These are phyloP conservation scores for Bipolaris zeicola DNA, from an alignment of 2,329 filamentous ascomycete genomes.

Conservation along the genomic window DNA sequence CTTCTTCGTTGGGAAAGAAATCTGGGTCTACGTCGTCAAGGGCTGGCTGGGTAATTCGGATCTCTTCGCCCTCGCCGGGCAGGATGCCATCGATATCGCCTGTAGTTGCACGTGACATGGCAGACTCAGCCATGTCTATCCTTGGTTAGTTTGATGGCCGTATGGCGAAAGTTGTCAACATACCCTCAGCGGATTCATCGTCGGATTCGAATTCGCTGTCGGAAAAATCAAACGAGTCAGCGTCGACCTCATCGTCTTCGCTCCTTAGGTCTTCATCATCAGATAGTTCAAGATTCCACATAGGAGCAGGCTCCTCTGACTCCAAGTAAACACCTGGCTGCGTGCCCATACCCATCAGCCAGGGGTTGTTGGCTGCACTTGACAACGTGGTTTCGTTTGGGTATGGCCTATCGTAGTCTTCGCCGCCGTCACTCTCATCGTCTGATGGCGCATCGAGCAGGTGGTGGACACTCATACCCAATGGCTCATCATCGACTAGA, in stretches of 20 bases:
- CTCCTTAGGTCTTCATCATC: constrained; percentile 57
- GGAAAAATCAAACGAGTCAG: constrained; percentile 55
- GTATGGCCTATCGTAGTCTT: constrained; percentile 39
- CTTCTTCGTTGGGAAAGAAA: constrained; percentile 78
- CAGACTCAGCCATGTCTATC: constrained; percentile 34
- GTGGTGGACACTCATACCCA: constrained; percentile 96
- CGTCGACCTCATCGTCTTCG: constrained; percentile 39
- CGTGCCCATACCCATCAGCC: constrained; percentile 46
- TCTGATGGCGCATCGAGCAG: constrained; percentile 75
- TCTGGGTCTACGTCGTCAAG: constrained; percentile 83
- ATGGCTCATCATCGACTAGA: constrained; percentile 80
- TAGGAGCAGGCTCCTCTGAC: constrained; percentile 32
- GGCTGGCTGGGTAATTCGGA: constrained; percentile 88
- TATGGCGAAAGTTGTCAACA: neutral
- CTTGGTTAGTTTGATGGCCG: neutral
- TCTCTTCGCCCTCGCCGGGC: constrained; percentile 74
- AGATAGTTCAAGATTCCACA: constrained; percentile 57
- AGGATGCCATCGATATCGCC: constrained; percentile 80
- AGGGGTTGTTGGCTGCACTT: constrained; percentile 48
- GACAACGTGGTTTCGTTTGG: constrained; percentile 49
- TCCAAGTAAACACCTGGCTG: constrained; percentile 43
- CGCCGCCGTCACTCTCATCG: constrained; percentile 55
- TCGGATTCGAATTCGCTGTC: constrained; percentile 60
- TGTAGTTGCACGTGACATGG: constrained; percentile 35
- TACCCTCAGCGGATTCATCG: constrained; percentile 37